Percentiles rank a stretch among this genome's conserved stretches.
Evolutionary conservation across 2,329 filamentous ascomycete genomes (phyloP).

Genomic region (Fusarium austroafricanum): DNA sequence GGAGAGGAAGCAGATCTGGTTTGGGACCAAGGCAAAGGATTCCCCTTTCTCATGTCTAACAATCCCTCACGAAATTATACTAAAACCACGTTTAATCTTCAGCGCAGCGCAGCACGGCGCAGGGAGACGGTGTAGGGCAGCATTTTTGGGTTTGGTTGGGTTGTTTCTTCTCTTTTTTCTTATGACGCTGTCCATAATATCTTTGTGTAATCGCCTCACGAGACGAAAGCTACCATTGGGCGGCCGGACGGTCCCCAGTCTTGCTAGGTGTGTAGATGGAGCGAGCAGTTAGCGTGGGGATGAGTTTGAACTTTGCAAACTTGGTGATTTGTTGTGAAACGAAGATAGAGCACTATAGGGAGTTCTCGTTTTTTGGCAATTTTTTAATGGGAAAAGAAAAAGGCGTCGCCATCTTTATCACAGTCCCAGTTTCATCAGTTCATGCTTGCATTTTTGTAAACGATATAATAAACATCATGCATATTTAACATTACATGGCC

Average conservation of each 20-base stretch:
- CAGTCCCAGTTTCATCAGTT: neutral
- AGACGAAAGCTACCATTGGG: constrained; percentile 33
- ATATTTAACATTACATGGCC: constrained; percentile 42
- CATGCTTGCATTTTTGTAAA: constrained; percentile 22
- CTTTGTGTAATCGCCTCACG: constrained; percentile 41
- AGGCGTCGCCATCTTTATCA: constrained; percentile 43
- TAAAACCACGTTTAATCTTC: constrained; percentile 52
- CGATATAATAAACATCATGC: constrained; percentile 29
- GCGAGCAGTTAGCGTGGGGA: constrained; percentile 43
- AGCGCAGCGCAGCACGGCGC: constrained; percentile 54
- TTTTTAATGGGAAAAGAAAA: constrained; percentile 52
- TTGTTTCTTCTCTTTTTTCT: constrained; percentile 49
- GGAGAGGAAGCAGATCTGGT: constrained; percentile 36
- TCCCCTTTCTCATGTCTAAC: constrained; percentile 49
- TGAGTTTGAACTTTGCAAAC: constrained; percentile 33
- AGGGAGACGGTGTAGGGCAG: constrained; percentile 53
- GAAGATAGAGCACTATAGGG: constrained; percentile 48
- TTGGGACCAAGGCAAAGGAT: constrained; percentile 37
- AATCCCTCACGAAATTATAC: constrained; percentile 52
- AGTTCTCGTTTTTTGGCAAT: constrained; percentile 50
- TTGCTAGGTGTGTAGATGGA: constrained; percentile 30
- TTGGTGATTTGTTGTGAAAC: constrained; percentile 47
- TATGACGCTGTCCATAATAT: constrained; percentile 48
- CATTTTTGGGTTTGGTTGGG: constrained; percentile 53
- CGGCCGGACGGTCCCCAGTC: constrained; percentile 23